phyloP scores from a whole-genome alignment of 257 asterid genomes.

The Solanum sitiens region DNA sequence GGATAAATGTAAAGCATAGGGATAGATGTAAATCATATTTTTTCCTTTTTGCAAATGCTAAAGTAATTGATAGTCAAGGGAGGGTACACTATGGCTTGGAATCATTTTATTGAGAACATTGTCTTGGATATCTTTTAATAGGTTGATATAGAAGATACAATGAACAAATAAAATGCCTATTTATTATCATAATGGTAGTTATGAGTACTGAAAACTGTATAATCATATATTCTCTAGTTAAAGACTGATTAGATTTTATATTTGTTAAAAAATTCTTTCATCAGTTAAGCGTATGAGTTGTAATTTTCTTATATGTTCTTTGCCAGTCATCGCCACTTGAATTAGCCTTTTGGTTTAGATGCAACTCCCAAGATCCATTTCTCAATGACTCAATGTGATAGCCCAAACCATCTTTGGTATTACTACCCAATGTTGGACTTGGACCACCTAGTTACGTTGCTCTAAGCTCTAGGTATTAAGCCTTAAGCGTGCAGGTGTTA shows the following conservation, averaged over 20 bases:
- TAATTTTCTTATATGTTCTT: neutral
- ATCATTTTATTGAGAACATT: neutral
- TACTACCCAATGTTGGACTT: too few relatives aligned
- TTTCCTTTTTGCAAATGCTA: neutral
- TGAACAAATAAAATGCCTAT: neutral
- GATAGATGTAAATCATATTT: neutral
- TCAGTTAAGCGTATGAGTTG: neutral
- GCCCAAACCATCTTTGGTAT: too few relatives aligned
- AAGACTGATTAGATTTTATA: neutral
- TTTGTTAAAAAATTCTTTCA: neutral
- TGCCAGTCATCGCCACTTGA: too few relatives aligned
- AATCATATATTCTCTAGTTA: neutral
- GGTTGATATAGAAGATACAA: neutral
- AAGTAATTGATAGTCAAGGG: neutral
- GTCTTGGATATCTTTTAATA: neutral
- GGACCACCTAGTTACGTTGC: too few relatives aligned
- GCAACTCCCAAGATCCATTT: too few relatives aligned
- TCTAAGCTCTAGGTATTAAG: too few relatives aligned
- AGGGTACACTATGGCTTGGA: neutral
- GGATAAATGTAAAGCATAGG: neutral
- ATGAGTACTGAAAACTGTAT: neutral
- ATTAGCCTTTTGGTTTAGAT: too few relatives aligned
- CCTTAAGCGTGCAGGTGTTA: too few relatives aligned
- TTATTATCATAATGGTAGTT: neutral
- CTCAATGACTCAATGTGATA: too few relatives aligned